These are phyloP conservation scores for Rubroboletus pulcherrimus DNA, from an alignment of 768 basidiomycete species.

Conservation along the genomic window DNA sequence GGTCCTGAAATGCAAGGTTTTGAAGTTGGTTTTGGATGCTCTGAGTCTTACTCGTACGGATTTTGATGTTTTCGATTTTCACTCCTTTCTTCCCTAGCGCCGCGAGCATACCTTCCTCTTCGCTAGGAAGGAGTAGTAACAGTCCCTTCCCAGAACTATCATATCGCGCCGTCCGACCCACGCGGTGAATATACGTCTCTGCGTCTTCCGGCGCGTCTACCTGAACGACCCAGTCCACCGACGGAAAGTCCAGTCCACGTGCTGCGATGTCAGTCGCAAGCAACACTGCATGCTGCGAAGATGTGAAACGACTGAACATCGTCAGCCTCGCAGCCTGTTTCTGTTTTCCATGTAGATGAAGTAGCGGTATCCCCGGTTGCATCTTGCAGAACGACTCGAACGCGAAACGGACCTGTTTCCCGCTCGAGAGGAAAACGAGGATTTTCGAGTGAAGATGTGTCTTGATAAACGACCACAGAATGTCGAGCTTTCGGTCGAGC, in stretches of 20 bases:
- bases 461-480: constrained; percentile 93
- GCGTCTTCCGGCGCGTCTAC: constrained; percentile 95
- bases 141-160: constrained; percentile 85
- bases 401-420: constrained; percentile 96
- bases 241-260: constrained; percentile 93
- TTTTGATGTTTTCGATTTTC: constrained; percentile 75
- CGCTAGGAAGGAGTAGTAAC: constrained; percentile 80
- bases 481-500: constrained; percentile 85
- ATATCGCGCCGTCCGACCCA: constrained; percentile 93
- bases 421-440: constrained; percentile 90
- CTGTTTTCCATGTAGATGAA: constrained; percentile 94
- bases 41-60: constrained; percentile 81
- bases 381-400: constrained; percentile 95
- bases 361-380: constrained; percentile 90
- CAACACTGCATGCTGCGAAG: constrained; percentile 77
- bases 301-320: constrained; percentile 81
- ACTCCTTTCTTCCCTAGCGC: constrained; percentile 72
- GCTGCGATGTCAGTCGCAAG: constrained; percentile 97
- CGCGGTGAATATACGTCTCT: constrained; percentile 96
- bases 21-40: constrained; percentile 86
- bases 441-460: constrained; percentile 87
- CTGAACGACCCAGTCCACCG: constrained; percentile 96
- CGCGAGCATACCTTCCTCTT: constrained; percentile 85
- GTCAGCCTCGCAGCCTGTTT: constrained; percentile 86
- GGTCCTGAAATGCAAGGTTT: constrained; percentile 89